Percentiles rank a stretch among this genome's conserved stretches.
These are phyloP conservation scores for Ramalina peruviana DNA, from an alignment of 495 filamentous ascomycete genomes.

Conservation along the genomic window DNA sequence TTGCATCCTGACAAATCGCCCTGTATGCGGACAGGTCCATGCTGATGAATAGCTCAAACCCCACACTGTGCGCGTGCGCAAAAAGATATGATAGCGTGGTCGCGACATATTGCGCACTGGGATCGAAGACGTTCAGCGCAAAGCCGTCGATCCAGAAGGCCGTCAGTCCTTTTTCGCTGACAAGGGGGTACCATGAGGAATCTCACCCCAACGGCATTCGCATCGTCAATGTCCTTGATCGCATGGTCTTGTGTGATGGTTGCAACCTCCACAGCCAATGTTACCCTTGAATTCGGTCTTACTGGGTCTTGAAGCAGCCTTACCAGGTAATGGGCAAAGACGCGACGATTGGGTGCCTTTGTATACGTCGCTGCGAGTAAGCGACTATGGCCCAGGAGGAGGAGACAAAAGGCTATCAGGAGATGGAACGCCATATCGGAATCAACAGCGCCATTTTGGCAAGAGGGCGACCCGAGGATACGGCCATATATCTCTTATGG, in stretches of 20 bases:
- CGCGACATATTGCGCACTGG: constrained; percentile 10
- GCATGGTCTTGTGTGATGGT: constrained; percentile 14
- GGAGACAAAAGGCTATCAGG: too few species aligned
- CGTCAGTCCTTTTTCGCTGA: neutral
- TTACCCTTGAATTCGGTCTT: neutral
- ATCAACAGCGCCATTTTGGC: too few species aligned
- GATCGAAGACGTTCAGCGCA: constrained; percentile 18
- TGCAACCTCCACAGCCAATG: constrained; percentile 11
- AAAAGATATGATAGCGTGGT: constrained; percentile 13
- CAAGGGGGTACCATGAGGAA: neutral
- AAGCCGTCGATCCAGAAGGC: constrained; percentile 17
- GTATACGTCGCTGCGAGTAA: too few species aligned
- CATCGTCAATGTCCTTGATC: constrained; percentile 16
- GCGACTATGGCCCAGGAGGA: too few species aligned
- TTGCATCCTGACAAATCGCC: too few species aligned
- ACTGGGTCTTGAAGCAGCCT: neutral
- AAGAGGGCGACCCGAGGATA: too few species aligned
- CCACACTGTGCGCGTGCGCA: constrained; percentile 6
- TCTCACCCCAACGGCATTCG: constrained; percentile 11
- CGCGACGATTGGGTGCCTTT: neutral
- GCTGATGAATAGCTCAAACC: constrained; percentile 21
- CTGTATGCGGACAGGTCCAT: constrained; percentile 14
- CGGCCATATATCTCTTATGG: too few species aligned
- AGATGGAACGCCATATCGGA: too few species aligned
- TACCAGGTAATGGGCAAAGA: constrained; percentile 26